Base-by-base conservation (phyloP, 495 filamentous ascomycete species). In the Daldinia bambusicola region DNA sequence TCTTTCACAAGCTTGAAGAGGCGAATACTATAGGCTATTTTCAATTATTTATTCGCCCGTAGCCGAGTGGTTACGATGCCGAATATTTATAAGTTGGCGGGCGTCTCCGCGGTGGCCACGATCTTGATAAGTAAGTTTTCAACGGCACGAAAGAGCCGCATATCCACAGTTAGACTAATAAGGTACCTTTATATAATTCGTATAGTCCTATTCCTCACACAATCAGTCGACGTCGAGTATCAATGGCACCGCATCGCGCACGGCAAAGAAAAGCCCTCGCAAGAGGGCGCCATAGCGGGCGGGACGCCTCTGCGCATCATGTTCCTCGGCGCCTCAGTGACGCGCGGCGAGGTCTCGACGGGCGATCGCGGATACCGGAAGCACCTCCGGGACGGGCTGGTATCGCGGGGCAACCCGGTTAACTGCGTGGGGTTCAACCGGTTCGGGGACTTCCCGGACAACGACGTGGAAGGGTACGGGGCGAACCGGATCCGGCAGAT, bases 341-440 rank as follows among this genome's bases (percentile, higher is more conserved):
- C 74, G 20, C 74, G 74, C 36, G 75, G 75, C 7, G 75, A 77
- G 45, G 66, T 63, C 26, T 77, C 75, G 36, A 69, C 68, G 7
- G 75, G 75, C 34, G 71, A 76, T 30, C 57, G 73, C 8, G 75
- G 75, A 22, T 76, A 75, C 16, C 63, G 75, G 26, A 75, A 76
- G 31, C 63, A 76, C 12, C 52, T 77, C 6, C 73, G 71, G 6
- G 73, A 75, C 14, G 72, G 67, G 34, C 70, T 77, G 32, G 68
- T 61, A 40, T 65, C 70, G 0, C 53, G 62, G 59, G 75, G 75
- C 6, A 75, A 74, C 31, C 59, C 63, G 0, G 75, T 77, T n/a
- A 76, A 77, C 60, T 70, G 20, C 43, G 75, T 76, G 1, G 75
- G 75, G 16, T 77, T 77, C 52, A 77, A 77, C 53, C 73, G 74